These are phyloP conservation scores for Silene uniflora DNA, from an alignment of 148 eudicot species.

Conservation along the genomic window DNA sequence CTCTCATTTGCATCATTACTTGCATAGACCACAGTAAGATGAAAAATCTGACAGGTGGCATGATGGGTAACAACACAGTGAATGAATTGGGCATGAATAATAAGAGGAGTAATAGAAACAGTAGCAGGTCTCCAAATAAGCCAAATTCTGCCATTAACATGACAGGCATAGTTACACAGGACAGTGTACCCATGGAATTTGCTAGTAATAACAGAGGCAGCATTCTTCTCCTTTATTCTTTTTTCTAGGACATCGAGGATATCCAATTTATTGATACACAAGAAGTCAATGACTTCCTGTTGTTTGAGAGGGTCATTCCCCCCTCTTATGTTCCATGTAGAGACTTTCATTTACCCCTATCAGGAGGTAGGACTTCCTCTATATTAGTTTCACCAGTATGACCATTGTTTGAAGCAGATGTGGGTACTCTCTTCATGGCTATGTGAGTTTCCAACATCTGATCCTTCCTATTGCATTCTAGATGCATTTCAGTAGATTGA, in stretches of 20 bases:
- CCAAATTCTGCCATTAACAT: background rate
- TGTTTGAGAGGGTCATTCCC: background rate
- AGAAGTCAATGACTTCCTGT: no score
- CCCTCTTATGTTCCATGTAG: background rate
- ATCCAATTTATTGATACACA: background rate
- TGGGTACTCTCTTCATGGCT: no score
- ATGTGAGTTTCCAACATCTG: no score
- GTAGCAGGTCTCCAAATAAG: background rate
- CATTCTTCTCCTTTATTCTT: background rate
- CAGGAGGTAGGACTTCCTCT: no score
- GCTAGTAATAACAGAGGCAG: background rate
- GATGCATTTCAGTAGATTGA: no score
- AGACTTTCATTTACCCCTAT: background rate
- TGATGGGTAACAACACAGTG: no score
- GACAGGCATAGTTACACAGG: background rate
- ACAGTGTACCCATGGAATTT: background rate
- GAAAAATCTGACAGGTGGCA: no score
- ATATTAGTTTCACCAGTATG: no score
- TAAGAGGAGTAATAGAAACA: background rate
- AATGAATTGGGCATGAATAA: background rate
- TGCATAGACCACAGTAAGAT: no score
- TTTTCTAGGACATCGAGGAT: background rate
- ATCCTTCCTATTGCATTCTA: no score
- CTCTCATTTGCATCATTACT: no score
- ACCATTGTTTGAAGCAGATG: no score